Evolutionary conservation across 345 rosid genomes (phyloP).

Genomic region (Eucalyptus pumila): DNA sequence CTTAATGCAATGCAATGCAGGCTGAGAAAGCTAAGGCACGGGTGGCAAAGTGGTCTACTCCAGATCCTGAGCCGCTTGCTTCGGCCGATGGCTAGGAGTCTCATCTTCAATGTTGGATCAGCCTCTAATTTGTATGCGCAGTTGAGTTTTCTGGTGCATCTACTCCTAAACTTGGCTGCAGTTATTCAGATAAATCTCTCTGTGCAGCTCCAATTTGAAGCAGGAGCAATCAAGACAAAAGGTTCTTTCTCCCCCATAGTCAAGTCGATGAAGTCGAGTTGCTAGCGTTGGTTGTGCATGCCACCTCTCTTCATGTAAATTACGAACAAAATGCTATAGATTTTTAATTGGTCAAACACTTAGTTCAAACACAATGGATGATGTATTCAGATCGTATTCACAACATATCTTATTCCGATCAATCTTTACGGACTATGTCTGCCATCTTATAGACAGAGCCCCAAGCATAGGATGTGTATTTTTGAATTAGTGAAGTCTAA

Average conservation of each 20-base stretch:
- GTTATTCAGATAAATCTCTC: background rate
- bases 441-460: background rate
- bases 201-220: background rate
- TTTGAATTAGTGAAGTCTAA: background rate
- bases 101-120: background rate
- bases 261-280: too few species aligned
- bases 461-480: background rate
- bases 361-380: background rate
- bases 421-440: background rate
- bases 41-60: constrained; percentile 4
- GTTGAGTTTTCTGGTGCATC: background rate
- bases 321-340: background rate
- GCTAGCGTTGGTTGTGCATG: too few species aligned
- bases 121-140: background rate
- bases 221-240: background rate
- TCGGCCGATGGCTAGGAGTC: background rate
- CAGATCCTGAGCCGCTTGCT: background rate
- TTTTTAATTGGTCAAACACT: background rate
- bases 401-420: background rate
- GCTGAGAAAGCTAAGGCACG: constrained; percentile 12
- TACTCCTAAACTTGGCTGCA: too few species aligned
- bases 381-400: background rate
- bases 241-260: too few species aligned
- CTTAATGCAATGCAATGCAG: background rate
- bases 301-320: background rate